phyloP scores from a whole-genome alignment of 169 alveolate species.

The Plasmodium inui region DNA sequence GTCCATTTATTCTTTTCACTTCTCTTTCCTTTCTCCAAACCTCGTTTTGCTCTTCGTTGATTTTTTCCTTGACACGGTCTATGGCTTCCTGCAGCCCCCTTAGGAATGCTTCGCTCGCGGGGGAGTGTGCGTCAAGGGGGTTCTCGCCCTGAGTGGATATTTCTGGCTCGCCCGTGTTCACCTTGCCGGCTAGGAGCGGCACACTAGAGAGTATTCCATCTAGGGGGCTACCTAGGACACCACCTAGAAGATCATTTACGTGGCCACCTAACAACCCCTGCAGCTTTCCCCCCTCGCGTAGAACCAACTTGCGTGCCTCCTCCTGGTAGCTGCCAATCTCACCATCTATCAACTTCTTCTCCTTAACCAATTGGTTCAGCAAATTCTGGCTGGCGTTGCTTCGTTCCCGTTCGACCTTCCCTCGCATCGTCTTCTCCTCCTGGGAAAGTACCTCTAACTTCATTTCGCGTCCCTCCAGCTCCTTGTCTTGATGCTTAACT shows the following conservation, averaged over 20 bases:
- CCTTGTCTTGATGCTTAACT: background rate
- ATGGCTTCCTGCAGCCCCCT: background rate
- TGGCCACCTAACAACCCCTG: background rate
- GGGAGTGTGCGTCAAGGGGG: background rate
- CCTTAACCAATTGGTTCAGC: constrained; percentile 29
- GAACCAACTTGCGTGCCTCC: constrained; percentile 31
- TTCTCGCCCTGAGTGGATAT: background rate
- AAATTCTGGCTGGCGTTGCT: constrained; percentile 13
- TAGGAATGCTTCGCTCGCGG: background rate
- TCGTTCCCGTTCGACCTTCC: constrained; percentile 18
- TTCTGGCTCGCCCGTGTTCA: no score
- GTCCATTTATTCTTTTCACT: constrained; percentile 74
- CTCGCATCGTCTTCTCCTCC: background rate
- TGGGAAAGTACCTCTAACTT: background rate
- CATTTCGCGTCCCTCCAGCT: background rate
- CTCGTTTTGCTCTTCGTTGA: constrained; percentile 84
- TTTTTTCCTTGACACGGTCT: constrained; percentile 36
- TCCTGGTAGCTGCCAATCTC: constrained; percentile 46
- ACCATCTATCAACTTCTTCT: constrained; percentile 28
- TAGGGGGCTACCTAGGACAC: no score
- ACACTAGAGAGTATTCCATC: background rate
- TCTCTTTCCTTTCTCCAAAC: constrained; percentile 77
- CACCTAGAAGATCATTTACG: no score
- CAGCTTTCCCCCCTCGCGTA: constrained; percentile 19
- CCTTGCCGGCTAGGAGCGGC: background rate